Evolutionary conservation across 441 rosid species (phyloP), one percentile per base, ranked within the genome.

Genomic region (Oxalis stricta): DNA sequence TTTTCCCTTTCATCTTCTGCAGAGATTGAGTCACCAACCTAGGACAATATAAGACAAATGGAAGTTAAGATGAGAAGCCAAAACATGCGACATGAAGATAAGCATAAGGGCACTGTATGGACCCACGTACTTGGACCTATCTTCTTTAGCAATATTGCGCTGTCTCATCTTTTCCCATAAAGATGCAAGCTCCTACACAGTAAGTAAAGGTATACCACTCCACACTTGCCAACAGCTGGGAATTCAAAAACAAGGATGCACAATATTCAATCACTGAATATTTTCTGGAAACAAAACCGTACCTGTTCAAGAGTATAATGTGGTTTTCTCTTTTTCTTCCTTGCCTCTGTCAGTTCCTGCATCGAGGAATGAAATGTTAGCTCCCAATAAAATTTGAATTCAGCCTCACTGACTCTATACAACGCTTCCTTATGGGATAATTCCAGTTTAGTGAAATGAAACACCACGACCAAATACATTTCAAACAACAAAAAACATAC

Each of bases 111-210:
- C 36, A 17, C 17, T 33, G 31, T n/a, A 31, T 22, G 2, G 14
- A 51, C 46, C 11, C 36, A 60, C 75, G 18, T 71, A 91, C 96
- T 75, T 75, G 30, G 81, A 75, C 65, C 95, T 73, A 14, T 84
- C 81, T 52, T 84, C 91, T 61, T 91, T 77, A 35, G 68, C 77
- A 65, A 86, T 76, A 47, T 86, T 69, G 14, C 83, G 95, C 35
- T 68, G 84, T 52, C 96, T 77, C 86, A 84, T 84, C 76, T 81
- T 84, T 62, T 86, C 99, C 94, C 95, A 92, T 0, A 86, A 63
- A 55, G 66, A 46, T 6, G 77, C 85, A 66, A 86, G 96, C 76
- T 91, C 99, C 99, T 91, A 56, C 28, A 21, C 33, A 41, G 37
- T 16, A 44, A 35, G 24, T 13, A 36, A 22, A 44, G 50, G 28